Evolutionary conservation across 495 filamentous ascomycete genomes (phyloP), one percentile per base, ranked within the genome.

Genomic region (Hapsidospora chrysogenum): DNA sequence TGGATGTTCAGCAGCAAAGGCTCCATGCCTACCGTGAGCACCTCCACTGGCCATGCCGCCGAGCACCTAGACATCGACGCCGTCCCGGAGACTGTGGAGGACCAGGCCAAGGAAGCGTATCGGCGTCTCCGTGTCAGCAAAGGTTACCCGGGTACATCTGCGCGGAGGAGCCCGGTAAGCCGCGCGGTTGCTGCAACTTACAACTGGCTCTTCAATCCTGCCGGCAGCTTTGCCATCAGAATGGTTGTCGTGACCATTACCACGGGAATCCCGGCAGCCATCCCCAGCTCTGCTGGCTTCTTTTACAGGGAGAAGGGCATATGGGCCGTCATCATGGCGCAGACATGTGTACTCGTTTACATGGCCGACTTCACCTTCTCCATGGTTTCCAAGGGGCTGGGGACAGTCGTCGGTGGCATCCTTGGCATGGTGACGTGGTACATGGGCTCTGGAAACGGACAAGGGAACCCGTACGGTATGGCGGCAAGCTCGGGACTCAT

Each of bases 321-420:
- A 0, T 65, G 61, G 61, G 61, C 45, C 1, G 33, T 65, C 29
- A 64, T 65, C 21, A 65, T 63, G 58, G 57, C 42, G 2, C 61
- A 65, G 35, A 62, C 58, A 1, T 51, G 51, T 0, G 29, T 65
- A 3, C 41, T 63, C 0, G 45, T 58, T 2, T 65, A 63, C 34
- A 61, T 62, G 55, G 53, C 60, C 0, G 61, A 65, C 29, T 65
- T 63, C 22, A 52, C 49, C 0, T 57, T 58, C 19, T 56, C 57
- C 1, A 29, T 60, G 3, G 33, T 61, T 5, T 45, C 45, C 3
- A 50, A 58, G 28, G 29, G 43, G 2, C 26, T 48, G 4, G 61
- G 57, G 11, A 63, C 58, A 0, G 35, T 63, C 9, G 33, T 52
- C 31, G 61, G 60, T 9, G 61, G 60, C 9, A 40, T 59, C 9